Conservation (phyloP, 1,139 yeast genomes). For the Yamadazyma triangularis region DNA sequence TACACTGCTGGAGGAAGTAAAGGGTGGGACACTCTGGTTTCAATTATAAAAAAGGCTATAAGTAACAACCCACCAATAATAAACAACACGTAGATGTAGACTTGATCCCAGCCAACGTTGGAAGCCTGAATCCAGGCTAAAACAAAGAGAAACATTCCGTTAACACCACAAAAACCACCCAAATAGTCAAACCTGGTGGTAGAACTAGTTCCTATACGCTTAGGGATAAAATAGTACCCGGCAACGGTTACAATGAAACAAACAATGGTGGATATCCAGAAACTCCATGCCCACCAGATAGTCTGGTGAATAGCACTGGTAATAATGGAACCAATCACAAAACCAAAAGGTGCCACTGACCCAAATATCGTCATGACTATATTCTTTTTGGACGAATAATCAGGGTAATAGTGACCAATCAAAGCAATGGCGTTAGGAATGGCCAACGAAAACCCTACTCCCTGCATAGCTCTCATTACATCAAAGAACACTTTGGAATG, state of each 20-base stretch:
- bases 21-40: slow-evolving; percentile 35
- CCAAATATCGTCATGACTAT: slow-evolving; percentile 48
- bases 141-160: slow-evolving; percentile 46
- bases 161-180: slow-evolving; percentile 31
- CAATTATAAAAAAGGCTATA: slow-evolving; percentile 32
- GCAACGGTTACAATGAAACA: slow-evolving; percentile 22
- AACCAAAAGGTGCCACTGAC: slow-evolving; percentile 58
- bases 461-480: slow-evolving; percentile 54
- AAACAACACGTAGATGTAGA: slow-evolving; percentile 48
- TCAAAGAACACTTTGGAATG: slow-evolving; percentile 41
- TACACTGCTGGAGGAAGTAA: slow-evolving; percentile 42
- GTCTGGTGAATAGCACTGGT: slow-evolving; percentile 38
- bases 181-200: slow-evolving; percentile 36
- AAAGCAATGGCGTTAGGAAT: slow-evolving; percentile 57
- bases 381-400: slow-evolving; percentile 31
- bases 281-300: slow-evolving; percentile 57
- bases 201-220: slow-evolving; percentile 19
- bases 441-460: slow-evolving; percentile 54
- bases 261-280: slow-evolving; percentile 43
- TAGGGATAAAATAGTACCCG: slow-evolving; percentile 42
- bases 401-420: slow-evolving; percentile 48
- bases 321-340: slow-evolving; percentile 46
- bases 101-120: slow-evolving; percentile 49
- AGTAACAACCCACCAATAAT: slow-evolving; percentile 42
- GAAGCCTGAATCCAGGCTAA: slow-evolving; percentile 66